Evolutionary conservation across 208 protist species (phyloP).

Genomic region (Polymyxa betae): DNA sequence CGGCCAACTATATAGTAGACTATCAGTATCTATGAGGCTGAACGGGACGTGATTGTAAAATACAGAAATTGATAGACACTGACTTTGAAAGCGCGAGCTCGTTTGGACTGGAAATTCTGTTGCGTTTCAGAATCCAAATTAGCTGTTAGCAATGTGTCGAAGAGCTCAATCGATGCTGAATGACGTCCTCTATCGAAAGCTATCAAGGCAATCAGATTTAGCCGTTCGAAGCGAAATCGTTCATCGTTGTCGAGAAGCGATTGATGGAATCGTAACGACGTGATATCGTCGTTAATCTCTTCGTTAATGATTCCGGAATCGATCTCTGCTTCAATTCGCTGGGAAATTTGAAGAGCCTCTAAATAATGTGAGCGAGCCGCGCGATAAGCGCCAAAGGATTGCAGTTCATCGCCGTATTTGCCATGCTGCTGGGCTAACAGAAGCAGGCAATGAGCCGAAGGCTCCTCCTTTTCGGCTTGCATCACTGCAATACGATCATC

Average conservation of each 20-base stretch:
- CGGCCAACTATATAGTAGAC: too few relatives aligned
- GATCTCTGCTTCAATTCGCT: not conserved
- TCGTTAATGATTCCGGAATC: not conserved
- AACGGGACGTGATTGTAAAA: too few relatives aligned
- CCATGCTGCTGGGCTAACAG: not conserved
- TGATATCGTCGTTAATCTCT: not conserved
- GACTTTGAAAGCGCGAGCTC: not conserved
- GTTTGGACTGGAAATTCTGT: conserved; percentile 28
- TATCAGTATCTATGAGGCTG: too few relatives aligned
- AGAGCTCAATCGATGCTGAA: not conserved
- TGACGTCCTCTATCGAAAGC: conserved; percentile 8
- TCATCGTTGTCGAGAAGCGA: not conserved
- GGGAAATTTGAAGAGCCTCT: not conserved
- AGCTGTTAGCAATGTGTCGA: not conserved
- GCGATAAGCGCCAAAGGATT: not conserved
- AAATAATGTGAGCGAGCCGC: not conserved
- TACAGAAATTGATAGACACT: too few relatives aligned
- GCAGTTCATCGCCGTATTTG: conserved; percentile 1
- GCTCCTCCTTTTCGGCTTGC: not conserved
- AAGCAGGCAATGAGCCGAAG: not conserved
- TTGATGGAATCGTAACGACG: not conserved
- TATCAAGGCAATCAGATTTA: conserved; percentile 14
- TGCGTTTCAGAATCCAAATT: not conserved
- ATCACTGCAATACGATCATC: not conserved
- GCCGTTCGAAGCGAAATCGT: conserved; percentile 50